phyloP scores from a whole-genome alignment of 2,329 filamentous ascomycete species.

The Alternaria panax region DNA sequence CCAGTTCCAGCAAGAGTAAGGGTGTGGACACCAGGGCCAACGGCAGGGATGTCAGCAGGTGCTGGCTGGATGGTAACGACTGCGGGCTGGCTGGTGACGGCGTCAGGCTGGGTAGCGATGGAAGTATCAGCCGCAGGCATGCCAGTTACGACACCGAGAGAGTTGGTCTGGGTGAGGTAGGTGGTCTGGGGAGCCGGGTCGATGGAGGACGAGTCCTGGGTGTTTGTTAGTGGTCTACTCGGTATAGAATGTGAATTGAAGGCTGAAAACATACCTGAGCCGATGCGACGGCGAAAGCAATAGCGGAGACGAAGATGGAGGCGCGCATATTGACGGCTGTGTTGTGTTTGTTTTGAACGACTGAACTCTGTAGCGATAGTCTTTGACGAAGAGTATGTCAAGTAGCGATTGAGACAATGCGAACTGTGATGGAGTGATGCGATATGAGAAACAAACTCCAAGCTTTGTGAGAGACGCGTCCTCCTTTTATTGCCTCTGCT shows the following conservation, averaged over 20 bases:
- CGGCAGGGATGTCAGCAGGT: conserved; percentile 46
- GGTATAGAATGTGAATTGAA: conserved; percentile 14
- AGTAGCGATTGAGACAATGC: conserved; percentile 12
- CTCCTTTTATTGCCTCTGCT: conserved; percentile 26
- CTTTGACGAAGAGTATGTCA: conserved; percentile 18
- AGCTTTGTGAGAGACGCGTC: conserved; percentile 16
- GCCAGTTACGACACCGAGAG: conserved; percentile 46
- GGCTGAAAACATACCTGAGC: conserved; percentile 34
- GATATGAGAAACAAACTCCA: conserved; percentile 2
- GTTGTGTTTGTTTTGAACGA: conserved; percentile 16
- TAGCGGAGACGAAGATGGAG: conserved; percentile 39
- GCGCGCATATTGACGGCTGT: conserved; percentile 40
- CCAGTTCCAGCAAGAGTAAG: conserved; percentile 36
- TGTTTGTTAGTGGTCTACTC: conserved; percentile 3
- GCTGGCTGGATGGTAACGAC: conserved; percentile 35
- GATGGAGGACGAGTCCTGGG: conserved; percentile 24
- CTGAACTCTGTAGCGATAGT: conserved; percentile 21
- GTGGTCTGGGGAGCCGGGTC: conserved; percentile 41
- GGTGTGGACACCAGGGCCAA: conserved; percentile 46
- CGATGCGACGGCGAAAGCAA: conserved; percentile 39
- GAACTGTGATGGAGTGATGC: conserved; percentile 23
- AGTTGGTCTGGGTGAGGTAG: conserved; percentile 43
- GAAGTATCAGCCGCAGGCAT: conserved; percentile 31
- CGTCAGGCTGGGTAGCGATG: conserved; percentile 36
- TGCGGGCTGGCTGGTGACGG: conserved; percentile 31